Base-by-base conservation (phyloP, 2,329 filamentous ascomycete species). In the Hypoxylon rubiginosum region DNA sequence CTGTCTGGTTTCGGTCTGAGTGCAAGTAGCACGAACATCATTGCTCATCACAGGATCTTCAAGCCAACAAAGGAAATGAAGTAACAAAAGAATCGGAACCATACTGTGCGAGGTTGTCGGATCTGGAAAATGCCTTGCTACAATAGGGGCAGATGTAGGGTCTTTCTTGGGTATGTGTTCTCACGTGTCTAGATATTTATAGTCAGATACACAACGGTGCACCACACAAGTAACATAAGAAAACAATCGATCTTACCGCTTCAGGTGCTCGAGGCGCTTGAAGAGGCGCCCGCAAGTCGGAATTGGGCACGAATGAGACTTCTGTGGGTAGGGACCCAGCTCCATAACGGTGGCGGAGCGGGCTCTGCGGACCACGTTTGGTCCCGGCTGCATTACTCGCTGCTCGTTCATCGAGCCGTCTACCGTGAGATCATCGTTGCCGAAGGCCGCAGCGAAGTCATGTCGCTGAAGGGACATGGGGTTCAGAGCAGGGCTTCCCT, bases 241-340 rank as follows among this genome's bases (percentile, higher is more conserved):
- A 76, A 79, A 76, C 76, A 78, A 74, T 75, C 72, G 76, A 77
- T 85, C 92, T 89, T 93, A 97, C 93, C 95, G 91, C 88, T 99
- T 99, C 77, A 99, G 90, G 84, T 99, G 96, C 84, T 99, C 96
- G 84, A 99, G 89, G 81, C 96, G 91, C 90, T 99, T 99, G 88
- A 99, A 99, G 68, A 97, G 88, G 76, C 96, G 91, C 58, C 96
- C 96, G 79, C 96, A 99, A 59, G 95, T 97, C 28, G 96, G 96
- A 76, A 99, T 99, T n/a, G 96, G 96, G 84, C 96, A 99, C 1
- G 95, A 98, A 82, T 99, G 96, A 43, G 94, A 97, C 82, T 99
- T 99, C 78, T 97, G 93, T 55, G 96, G 94, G 79, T 98, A 98
- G 13, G 97, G 96, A 32, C 93, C 94, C 69, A 97, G 88, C 80